A percentile compares a stretch with the other conserved stretches of the same genome.
These are phyloP conservation scores for Nakazawaea ishiwadae DNA, from an alignment of 805 yeast genomes.

Conservation along the genomic window DNA sequence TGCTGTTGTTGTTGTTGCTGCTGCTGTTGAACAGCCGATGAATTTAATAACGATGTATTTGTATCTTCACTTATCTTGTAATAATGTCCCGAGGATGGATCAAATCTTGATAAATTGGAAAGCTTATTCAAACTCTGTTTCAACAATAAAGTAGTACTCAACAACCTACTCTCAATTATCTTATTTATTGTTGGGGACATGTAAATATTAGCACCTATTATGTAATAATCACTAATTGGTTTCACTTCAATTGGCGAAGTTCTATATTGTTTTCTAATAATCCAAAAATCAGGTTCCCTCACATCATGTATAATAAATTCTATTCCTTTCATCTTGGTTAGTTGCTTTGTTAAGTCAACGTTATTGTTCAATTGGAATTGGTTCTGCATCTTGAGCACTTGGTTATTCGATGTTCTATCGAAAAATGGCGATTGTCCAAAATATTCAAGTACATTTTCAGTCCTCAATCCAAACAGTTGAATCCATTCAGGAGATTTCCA, in stretches of 20 bases:
- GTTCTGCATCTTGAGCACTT: slow-evolving; percentile 90
- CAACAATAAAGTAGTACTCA: slow-evolving; percentile 42
- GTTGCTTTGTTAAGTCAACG: slow-evolving; percentile 27
- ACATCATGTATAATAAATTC: slow-evolving; percentile 76
- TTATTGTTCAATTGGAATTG: slow-evolving; percentile 61
- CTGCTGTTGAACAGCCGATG: not conserved
- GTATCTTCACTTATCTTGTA: slow-evolving; percentile 23
- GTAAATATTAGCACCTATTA: slow-evolving; percentile 88
- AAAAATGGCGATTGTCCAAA: slow-evolving; percentile 93
- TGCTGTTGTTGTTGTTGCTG: slow-evolving; percentile 8
- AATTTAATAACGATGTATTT: not conserved
- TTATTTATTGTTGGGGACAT: slow-evolving; percentile 80
- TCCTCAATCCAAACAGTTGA: slow-evolving; percentile 78
- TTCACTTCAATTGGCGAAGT: slow-evolving; percentile 43
- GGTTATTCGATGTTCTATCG: slow-evolving; percentile 91
- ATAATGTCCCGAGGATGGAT: slow-evolving; percentile 58
- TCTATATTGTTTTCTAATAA: slow-evolving; percentile 77
- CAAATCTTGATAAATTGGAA: slow-evolving; percentile 45
- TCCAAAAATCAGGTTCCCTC: slow-evolving; percentile 91
- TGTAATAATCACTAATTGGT: slow-evolving; percentile 73
- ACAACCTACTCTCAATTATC: slow-evolving; percentile 65
- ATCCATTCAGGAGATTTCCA: slow-evolving; percentile 99
- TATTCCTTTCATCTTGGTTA: slow-evolving; percentile 74
- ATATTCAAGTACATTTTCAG: slow-evolving; percentile 89
- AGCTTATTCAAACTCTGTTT: slow-evolving; percentile 43